Conservation (phyloP, 2,329 filamentous ascomycete genomes). For the Pseudogymnoascus destructans region DNA sequence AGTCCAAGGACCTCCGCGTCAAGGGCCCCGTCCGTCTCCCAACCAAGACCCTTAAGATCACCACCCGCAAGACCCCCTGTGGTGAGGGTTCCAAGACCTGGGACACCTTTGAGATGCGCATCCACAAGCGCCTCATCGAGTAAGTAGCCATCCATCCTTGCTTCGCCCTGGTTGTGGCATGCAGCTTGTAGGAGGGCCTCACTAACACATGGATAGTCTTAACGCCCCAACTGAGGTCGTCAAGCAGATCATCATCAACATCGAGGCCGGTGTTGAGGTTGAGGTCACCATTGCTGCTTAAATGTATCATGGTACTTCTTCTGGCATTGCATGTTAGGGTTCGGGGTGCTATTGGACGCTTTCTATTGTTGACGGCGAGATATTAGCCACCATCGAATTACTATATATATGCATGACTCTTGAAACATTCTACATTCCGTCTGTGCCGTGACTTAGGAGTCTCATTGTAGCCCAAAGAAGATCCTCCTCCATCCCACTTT, state of each 20-base stretch:
- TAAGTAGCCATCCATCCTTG: constrained; percentile 32
- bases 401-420: constrained; percentile 8
- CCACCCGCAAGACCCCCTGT: constrained; percentile 97
- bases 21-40: constrained; percentile 97
- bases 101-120: constrained; percentile 98
- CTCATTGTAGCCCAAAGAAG: neutral
- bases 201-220: constrained; percentile 39
- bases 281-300: constrained; percentile 86
- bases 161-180: neutral
- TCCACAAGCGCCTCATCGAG: constrained; percentile 97
- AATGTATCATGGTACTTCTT: constrained; percentile 19
- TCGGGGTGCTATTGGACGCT: neutral
- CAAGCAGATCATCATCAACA: constrained; percentile 95
- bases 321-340: constrained; percentile 6
- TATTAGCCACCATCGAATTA: neutral
- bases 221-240: constrained; percentile 96
- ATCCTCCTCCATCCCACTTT: neutral
- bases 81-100: constrained; percentile 99
- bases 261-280: constrained; percentile 85
- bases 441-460: neutral
- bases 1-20: constrained; percentile 95
- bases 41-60: constrained; percentile 85
- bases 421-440: constrained; percentile 4
- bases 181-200: constrained; percentile 14
- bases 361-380: neutral